phyloP scores from a whole-genome alignment of 1,139 yeast species.

The Saccharomycopsis hybrid region DNA sequence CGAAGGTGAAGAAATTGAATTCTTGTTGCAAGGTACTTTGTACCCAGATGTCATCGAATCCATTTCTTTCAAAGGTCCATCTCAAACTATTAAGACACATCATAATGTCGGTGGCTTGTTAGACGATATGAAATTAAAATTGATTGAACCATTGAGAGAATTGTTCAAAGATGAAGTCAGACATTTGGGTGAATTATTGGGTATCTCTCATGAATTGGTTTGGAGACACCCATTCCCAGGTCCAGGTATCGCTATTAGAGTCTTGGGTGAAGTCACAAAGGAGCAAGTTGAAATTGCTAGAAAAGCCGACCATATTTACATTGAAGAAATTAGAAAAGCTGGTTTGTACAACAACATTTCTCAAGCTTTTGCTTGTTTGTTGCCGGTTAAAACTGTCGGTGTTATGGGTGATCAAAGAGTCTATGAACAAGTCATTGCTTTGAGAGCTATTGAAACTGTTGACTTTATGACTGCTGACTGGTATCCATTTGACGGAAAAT shows the following conservation, averaged over 20 bases:
- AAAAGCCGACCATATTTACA: conserved; percentile 93
- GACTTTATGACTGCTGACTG: conserved; percentile 99
- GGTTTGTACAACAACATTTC: conserved; percentile 91
- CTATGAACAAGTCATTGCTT: conserved; percentile 97
- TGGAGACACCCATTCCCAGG: conserved; percentile 99
- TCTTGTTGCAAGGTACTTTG: conserved; percentile 90
- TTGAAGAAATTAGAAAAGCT: conserved; percentile 88
- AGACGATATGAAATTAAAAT: conserved; percentile 96
- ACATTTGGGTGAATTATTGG: conserved; percentile 87
- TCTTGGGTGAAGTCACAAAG: conserved; percentile 91
- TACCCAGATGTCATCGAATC: conserved; percentile 99
- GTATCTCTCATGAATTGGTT: conserved; percentile 93
- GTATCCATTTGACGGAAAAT: conserved; percentile 88
- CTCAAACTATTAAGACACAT: conserved; percentile 98
- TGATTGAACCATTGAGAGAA: conserved; percentile 97
- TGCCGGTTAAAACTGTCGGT: conserved; percentile 98
- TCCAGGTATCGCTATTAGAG: conserved; percentile 98
- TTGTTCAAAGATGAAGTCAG: conserved; percentile 98
- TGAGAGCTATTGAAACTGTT: conserved; percentile 94
- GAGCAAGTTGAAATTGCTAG: conserved; percentile 93
- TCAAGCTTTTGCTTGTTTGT: conserved; percentile 94
- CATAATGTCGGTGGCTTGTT: conserved; percentile 98
- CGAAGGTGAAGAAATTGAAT: conserved; percentile 86
- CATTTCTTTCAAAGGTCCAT: conserved; percentile 98
- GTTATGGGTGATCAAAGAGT: conserved; percentile 99